Evolutionary conservation across 495 filamentous ascomycete genomes (phyloP).

Genomic region (Gamarada debralockiae): DNA sequence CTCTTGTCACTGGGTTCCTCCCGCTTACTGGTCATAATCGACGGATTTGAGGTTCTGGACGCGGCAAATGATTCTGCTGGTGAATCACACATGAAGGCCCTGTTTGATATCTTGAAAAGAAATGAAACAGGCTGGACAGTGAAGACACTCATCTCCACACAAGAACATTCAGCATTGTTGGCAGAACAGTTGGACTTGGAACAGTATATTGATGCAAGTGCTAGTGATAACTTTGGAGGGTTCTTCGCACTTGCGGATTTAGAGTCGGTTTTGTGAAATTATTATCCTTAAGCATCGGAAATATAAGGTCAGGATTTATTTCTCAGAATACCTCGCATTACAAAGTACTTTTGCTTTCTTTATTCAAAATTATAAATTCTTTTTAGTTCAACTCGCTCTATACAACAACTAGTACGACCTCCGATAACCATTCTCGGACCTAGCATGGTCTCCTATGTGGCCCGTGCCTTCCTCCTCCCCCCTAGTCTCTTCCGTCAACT

Average conservation of each 20-base stretch:
- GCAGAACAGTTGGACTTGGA: not conserved
- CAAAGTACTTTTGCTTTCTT: too few species aligned
- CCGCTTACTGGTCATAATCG: not conserved
- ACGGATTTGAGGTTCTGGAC: not conserved
- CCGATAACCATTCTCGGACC: too few species aligned
- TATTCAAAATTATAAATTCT: too few species aligned
- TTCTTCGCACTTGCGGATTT: not conserved
- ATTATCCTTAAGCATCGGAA: too few species aligned
- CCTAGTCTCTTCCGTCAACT: too few species aligned
- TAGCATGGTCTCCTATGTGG: too few species aligned
- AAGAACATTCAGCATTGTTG: not conserved
- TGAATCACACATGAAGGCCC: not conserved
- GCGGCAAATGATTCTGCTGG: not conserved
- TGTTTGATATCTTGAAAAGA: not conserved
- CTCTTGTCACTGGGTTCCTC: not conserved
- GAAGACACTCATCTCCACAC: not conserved
- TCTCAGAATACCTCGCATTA: too few species aligned
- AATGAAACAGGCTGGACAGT: not conserved
- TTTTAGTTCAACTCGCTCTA: too few species aligned
- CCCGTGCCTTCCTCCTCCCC: too few species aligned
- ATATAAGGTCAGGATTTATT: too few species aligned
- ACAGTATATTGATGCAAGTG: not conserved
- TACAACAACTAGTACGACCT: too few species aligned
- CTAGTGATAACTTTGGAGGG: not conserved
- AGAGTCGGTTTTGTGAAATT: too few species aligned